phyloP scores from a whole-genome alignment of 2,329 filamentous ascomycete genomes.

The Fusarium coffeatum region DNA sequence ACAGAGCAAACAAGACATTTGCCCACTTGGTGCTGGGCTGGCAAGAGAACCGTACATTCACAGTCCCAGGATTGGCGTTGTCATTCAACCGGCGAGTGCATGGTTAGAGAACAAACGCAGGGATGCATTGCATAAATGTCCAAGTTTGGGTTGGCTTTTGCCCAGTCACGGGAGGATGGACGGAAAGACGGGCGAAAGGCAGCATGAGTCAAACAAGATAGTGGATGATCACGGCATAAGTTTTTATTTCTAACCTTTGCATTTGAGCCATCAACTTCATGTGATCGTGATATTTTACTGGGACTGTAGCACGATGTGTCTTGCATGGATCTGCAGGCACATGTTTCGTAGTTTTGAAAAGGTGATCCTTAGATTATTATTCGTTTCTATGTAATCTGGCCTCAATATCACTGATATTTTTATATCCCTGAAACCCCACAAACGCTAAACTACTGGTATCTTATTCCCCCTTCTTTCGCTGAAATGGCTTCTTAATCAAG shows the following conservation, averaged over 20 bases:
- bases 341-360: background rate
- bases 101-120: constrained; percentile 17
- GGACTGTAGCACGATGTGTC: background rate
- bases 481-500: constrained; percentile 39
- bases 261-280: background rate
- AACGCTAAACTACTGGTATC: background rate
- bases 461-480: constrained; percentile 28
- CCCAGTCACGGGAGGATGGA: constrained; percentile 9
- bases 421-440: background rate
- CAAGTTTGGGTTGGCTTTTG: background rate
- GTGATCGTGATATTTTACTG: background rate
- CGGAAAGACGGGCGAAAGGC: constrained; percentile 12
- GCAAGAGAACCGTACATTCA: constrained; percentile 22
- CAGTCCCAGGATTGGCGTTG: constrained; percentile 1
- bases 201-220: constrained; percentile 6
- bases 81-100: constrained; percentile 8
- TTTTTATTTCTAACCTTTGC: constrained; percentile 30
- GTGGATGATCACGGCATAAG: constrained; percentile 28
- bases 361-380: background rate
- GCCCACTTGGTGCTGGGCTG: constrained; percentile 11
- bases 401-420: background rate
- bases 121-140: constrained; percentile 4
- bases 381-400: background rate
- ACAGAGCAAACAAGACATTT: constrained; percentile 30
- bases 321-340: no score